These are phyloP conservation scores for Gracilaria caudata DNA, from an alignment of 23 red algal genomes.

Conservation along the genomic window DNA sequence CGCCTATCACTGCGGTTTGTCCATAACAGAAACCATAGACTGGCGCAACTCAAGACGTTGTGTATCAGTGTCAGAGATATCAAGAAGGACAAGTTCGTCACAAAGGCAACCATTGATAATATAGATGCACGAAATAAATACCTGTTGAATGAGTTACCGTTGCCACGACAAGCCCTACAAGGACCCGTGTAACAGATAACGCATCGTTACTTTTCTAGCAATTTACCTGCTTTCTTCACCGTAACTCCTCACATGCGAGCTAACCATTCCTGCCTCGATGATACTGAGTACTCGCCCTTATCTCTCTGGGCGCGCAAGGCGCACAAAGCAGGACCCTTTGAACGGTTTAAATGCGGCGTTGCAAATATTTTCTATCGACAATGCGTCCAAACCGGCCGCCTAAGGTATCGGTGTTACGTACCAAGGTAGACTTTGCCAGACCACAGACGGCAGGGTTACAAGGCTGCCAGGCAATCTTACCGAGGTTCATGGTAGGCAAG, in stretches of 20 bases:
- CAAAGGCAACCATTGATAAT: conserved; percentile 5
- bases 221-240: not conserved
- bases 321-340: conserved; percentile 98
- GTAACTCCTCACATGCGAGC: no score
- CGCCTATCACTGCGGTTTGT: not conserved
- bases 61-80: conserved; percentile 39
- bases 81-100: conserved; percentile 57
- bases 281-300: conserved; percentile 81
- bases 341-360: conserved; percentile 95
- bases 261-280: no score
- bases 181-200: conserved; percentile 10
- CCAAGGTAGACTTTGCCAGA: conserved; percentile 97
- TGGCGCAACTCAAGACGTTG: conserved; percentile 27
- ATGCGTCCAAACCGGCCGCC: conserved; percentile 95
- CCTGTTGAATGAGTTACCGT: not conserved
- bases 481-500: conserved; percentile 87
- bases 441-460: conserved; percentile 99
- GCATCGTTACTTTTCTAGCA: not conserved
- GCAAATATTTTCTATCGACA: conserved; percentile 95
- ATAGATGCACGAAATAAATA: conserved; percentile 7
- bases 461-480: conserved; percentile 97
- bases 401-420: conserved; percentile 96
- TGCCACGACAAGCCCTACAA: conserved; percentile 32
- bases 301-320: conserved; percentile 98
- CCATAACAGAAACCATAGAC: not conserved